phyloP scores from a whole-genome alignment of 305 asterid species.

The Salvia sclarea region DNA sequence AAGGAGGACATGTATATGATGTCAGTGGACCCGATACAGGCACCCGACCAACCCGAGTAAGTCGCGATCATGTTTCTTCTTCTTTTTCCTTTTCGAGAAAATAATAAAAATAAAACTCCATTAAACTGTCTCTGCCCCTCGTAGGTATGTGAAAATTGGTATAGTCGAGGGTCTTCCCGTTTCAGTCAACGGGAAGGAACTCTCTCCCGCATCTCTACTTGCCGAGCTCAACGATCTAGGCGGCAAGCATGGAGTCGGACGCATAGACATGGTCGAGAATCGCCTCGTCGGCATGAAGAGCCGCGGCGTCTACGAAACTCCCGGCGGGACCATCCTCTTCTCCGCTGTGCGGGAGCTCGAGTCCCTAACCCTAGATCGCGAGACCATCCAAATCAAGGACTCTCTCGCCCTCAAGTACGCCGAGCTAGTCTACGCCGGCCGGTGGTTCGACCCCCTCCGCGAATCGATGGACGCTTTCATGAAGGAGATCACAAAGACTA shows the following conservation, averaged over 20 bases:
- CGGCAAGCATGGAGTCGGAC: conserved; percentile 83
- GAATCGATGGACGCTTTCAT: conserved; percentile 90
- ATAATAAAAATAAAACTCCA: background rate
- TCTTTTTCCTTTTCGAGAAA: background rate
- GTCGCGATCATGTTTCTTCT: conserved; percentile 25
- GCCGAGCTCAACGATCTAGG: conserved; percentile 74
- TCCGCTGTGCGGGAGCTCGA: conserved; percentile 83
- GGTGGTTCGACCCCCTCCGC: conserved; percentile 94
- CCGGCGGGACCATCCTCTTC: conserved; percentile 88
- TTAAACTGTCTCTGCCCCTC: background rate
- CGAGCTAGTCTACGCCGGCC: conserved; percentile 80
- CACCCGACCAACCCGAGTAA: conserved; percentile 89
- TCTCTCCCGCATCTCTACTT: conserved; percentile 83
- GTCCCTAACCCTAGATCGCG: conserved; percentile 94
- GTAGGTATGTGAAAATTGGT: conserved; percentile 74
- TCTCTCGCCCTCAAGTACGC: conserved; percentile 83
- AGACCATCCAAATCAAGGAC: conserved; percentile 80
- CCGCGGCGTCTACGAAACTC: conserved; percentile 95
- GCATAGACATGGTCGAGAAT: conserved; percentile 89
- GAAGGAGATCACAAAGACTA: conserved; percentile 83
- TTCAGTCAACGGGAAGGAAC: conserved; percentile 68
- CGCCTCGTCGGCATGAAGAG: conserved; percentile 95
- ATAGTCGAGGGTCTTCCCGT: conserved; percentile 75
- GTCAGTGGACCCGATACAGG: conserved; percentile 74
- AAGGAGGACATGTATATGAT: conserved; percentile 93